Percentiles rank a stretch among this genome's conserved stretches.
These are phyloP conservation scores for Erucastrum elatum DNA, from an alignment of 345 rosid genomes.

Conservation along the genomic window DNA sequence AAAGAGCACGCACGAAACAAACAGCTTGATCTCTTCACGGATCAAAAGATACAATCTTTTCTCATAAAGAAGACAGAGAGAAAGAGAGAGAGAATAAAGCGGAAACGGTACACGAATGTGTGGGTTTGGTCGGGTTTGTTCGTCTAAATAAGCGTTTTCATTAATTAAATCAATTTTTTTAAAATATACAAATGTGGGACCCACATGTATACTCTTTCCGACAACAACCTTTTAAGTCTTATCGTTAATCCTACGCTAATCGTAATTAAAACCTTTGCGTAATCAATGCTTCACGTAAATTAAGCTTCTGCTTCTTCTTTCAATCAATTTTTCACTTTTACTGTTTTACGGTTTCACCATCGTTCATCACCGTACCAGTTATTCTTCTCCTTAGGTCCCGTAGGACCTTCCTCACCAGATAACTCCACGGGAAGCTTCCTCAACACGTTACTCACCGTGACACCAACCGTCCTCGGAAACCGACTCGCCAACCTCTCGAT, in stretches of 20 bases:
- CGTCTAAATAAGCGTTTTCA: constrained; percentile 16
- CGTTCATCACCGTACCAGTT: constrained; percentile 90
- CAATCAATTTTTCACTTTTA: not conserved
- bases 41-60: constrained; percentile 9
- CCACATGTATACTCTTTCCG: constrained; percentile 28
- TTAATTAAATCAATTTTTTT: not conserved
- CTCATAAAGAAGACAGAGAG: not conserved
- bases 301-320: not conserved
- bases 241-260: constrained; percentile 34
- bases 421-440: constrained; percentile 63
- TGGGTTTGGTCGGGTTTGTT: constrained; percentile 33
- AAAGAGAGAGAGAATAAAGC: not conserved
- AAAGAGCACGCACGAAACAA: not conserved
- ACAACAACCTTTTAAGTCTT: constrained; percentile 17
- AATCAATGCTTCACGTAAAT: constrained; percentile 2
- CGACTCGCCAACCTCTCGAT: constrained; percentile 50
- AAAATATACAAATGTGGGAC: constrained; percentile 16
- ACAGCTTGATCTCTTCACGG: constrained; percentile 5
- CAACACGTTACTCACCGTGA: constrained; percentile 42
- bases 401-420: constrained; percentile 79
- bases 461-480: constrained; percentile 50
- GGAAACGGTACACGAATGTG: constrained; percentile 31
- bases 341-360: constrained; percentile 40
- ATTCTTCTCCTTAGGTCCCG: constrained; percentile 95
- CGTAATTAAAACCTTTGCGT: constrained; percentile 11